Percentiles rank a stretch among this genome's conserved stretches.
Conservation (phyloP, 208 protist genomes). For the Acanthamoeba lenticulata region DNA sequence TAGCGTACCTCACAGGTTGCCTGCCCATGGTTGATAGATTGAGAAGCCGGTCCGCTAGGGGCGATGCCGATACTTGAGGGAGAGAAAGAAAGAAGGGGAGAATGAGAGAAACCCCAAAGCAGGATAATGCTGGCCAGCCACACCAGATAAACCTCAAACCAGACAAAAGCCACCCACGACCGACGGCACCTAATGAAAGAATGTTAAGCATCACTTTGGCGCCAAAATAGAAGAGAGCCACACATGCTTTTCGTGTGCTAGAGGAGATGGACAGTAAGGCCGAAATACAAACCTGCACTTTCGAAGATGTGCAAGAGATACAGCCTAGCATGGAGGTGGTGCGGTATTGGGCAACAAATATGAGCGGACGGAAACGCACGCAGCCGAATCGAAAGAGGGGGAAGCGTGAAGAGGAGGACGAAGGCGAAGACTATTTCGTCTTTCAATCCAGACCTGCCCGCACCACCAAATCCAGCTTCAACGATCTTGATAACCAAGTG, state of each 20-base stretch:
- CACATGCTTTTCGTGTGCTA: too few relatives aligned
- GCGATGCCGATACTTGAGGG: constrained; percentile 38
- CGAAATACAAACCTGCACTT: neutral
- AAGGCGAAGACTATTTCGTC: constrained; percentile 41
- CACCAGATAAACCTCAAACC: neutral
- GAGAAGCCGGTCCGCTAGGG: neutral
- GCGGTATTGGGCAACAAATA: neutral
- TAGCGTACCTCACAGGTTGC: constrained; percentile 37
- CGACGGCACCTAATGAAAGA: neutral
- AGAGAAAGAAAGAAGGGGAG: constrained; percentile 57
- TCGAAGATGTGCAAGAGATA: neutral
- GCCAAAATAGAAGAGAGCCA: too few relatives aligned
- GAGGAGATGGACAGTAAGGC: neutral
- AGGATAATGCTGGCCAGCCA: neutral
- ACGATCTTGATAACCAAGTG: neutral
- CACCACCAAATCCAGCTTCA: neutral
- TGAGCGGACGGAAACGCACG: neutral
- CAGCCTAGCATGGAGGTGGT: neutral
- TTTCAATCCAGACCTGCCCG: constrained; percentile 12
- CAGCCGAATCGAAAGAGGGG: neutral
- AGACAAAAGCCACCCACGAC: neutral
- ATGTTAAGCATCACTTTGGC: neutral
- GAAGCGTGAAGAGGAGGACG: neutral
- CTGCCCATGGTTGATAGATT: constrained; percentile 20
- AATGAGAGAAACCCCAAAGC: neutral